Evolutionary conservation across 768 basidiomycete species (phyloP), one percentile per base, ranked within the genome.

Genomic region (Tylopilus plumbeoviolaceoides): DNA sequence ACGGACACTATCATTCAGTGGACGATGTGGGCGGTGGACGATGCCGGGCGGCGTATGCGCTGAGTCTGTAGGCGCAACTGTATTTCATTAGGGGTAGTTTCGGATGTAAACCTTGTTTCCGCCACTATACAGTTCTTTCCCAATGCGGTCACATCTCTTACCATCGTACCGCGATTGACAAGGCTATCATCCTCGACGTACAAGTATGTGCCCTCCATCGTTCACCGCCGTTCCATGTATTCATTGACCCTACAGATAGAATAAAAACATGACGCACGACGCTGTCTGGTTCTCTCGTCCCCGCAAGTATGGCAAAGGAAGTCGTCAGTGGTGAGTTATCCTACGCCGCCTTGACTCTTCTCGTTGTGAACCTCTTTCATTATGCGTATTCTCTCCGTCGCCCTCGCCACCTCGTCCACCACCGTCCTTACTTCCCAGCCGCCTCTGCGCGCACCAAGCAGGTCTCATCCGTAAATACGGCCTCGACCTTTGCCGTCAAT

Each of bases 381-480:
- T 15, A 15, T 17, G 11, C 31, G 3, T 33, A 23, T 33, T 12
- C 31, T 33, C 12, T 12, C 31, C 31, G 20, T 42, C 18, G 18
- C 38, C 21, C 7, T 4, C 10, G 10, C n/a, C 18, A 39, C 25
- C 2, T 17, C 17, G 14, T 23, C 23, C 18, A 18, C 30, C 3
- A 45, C 44, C 2, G 11, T 3, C 44, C 14, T 1, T 5, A 15
- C 35, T 18, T 11, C 30, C 17, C 62, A 94, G 94, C 81, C 93
- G 94, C 69, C 89, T 92, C 66, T 97, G 94, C 66, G 90, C 93
- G 35, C 94, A 97, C 74, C 92, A 95, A 74, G 94, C 92, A 65
- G 94, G 94, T 87, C 84, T 97, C 72, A 93, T 97, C 73, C 89
- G 94, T 75, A 91, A 95, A 76, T 94, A 95, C 75, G 93, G 94